Base-by-base conservation (phyloP, 768 basidiomycete species). In the Boletus reticuloceps region DNA sequence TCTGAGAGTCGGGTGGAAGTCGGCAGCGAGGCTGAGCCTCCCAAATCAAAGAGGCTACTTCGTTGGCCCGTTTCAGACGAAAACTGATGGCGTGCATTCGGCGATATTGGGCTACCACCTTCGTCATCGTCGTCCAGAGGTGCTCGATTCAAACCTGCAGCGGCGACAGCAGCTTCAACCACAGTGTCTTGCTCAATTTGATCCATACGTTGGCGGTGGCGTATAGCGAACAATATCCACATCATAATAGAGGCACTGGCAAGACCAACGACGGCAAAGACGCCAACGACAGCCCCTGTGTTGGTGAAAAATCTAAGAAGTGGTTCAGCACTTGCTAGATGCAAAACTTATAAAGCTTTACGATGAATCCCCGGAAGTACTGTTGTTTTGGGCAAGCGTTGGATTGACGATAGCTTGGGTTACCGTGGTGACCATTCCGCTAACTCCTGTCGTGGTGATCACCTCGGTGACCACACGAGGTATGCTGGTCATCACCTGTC, bases 251-350 rank as follows among this genome's bases (percentile, higher is more conserved):
- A 83, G 20, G 82, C 85, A 29, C 74, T 84, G 5, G 91, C 86
- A 19, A 98, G 78, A 29, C 94, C 95, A 17, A 95, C 90, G 16
- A 94, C 84, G 38, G 92, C 83, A 64, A 97, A 98, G 9, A 94
- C 90, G 43, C 91, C 96, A 1, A 88, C 88, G 4, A 98, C 94
- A 12, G 94, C 95, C 19, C 93, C 93, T 22, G 87, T 89, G 67
- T 96, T 91, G 47, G 70, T 70, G 72, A 96, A 95, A 75, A 97
- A 98, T 53, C 89, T 91, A 54, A 17, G 42, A 32, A 31, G n/a
- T 58, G 40, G 17, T 48, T 61, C 47, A 63, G 58, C 34, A 47
- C 34, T 39, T 19, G 14, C 25, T 16, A 44, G 17, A 16, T 5
- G 36, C 47, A 44, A 39, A 40, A 39, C 31, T 63, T 17, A 22